phyloP scores from a whole-genome alignment of 2,329 filamentous ascomycete genomes.

The Dactylonectria macrodidyma region DNA sequence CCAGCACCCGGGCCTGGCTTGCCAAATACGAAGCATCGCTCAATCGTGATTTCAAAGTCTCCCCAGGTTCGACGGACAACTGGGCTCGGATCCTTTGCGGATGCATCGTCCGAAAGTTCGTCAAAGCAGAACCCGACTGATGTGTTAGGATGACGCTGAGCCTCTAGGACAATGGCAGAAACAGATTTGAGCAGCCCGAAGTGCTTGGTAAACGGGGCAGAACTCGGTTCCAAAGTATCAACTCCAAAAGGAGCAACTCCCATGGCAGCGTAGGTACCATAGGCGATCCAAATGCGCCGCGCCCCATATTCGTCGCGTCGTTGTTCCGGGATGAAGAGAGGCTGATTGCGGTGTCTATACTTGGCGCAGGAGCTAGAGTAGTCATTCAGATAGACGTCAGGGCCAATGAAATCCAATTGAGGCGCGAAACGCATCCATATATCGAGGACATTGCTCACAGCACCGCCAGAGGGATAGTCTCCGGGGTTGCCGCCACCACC shows the following conservation, averaged over 20 bases:
- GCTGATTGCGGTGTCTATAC: neutral
- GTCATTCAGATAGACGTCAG: constrained; percentile 11
- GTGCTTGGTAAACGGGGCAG: neutral
- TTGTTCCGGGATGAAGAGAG: constrained; percentile 21
- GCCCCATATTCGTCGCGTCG: constrained; percentile 14
- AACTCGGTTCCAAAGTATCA: neutral
- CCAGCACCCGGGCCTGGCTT: neutral
- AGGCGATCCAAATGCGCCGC: constrained; percentile 2
- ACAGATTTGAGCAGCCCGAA: constrained; percentile 1
- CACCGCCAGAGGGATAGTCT: constrained; percentile 13
- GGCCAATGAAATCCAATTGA: neutral
- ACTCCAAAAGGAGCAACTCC: constrained; percentile 12
- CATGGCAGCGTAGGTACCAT: neutral
- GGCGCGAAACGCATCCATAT: neutral
- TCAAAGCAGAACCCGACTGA: constrained; percentile 17
- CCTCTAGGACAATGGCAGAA: neutral
- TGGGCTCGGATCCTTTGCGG: neutral
- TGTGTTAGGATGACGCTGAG: neutral
- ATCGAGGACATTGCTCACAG: constrained; percentile 5
- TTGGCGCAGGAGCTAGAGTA: neutral
- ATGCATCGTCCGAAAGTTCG: neutral
- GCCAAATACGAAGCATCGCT: constrained; percentile 9
- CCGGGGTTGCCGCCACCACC: neutral
- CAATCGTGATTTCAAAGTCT: neutral
- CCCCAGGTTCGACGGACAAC: neutral